phyloP scores from a whole-genome alignment of 805 yeast species.

The Ogataea saltuana region DNA sequence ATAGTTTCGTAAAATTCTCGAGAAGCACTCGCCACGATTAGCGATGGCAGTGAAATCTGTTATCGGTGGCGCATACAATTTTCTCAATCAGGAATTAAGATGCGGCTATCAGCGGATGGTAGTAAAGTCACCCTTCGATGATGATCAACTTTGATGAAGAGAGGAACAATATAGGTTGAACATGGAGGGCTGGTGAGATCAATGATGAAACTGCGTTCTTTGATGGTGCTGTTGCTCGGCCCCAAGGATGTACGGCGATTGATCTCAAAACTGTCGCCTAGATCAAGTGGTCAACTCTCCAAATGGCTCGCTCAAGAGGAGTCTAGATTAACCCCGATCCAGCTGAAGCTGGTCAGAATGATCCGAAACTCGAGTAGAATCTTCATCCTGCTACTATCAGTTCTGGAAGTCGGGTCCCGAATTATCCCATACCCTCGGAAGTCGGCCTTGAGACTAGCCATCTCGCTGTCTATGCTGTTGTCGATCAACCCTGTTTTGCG shows the following conservation, averaged over 20 bases:
- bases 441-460: conserved; percentile 10
- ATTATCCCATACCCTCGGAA: not conserved
- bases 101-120: conserved; percentile 2
- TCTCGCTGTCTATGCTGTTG: conserved; percentile 16
- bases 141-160: no score
- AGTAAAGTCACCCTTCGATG: no score
- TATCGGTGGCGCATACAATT: not conserved
- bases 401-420: not conserved
- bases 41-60: no score
- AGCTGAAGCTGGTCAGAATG: conserved; percentile 5
- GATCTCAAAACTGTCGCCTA: not conserved
- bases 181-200: no score
- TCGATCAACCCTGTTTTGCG: conserved; percentile 21
- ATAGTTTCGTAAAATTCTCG: no score
- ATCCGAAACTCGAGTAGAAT: conserved; percentile 12
- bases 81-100: conserved; percentile 4
- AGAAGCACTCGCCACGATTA: no score
- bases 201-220: no score
- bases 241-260: conserved; percentile 7
- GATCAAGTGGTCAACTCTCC: not conserved
- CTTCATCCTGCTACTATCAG: not conserved
- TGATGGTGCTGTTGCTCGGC: conserved; percentile 9
- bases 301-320: conserved; percentile 6
- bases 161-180: no score
- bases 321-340: not conserved